Base-by-base conservation (phyloP, 2,329 filamentous ascomycete genomes). In the Septoria linicola region DNA sequence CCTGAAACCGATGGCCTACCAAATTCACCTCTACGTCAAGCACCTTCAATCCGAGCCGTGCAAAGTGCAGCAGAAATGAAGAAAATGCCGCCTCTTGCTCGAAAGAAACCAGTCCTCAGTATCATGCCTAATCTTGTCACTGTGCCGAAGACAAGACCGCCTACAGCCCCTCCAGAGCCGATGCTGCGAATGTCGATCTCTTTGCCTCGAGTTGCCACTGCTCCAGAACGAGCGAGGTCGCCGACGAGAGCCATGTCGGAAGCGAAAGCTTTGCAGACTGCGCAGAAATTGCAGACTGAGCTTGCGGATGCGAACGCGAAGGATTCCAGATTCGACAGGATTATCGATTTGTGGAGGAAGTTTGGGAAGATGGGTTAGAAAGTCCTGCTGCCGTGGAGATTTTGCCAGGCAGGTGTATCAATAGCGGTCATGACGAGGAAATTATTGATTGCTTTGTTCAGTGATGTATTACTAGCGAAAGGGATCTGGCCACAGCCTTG, bases 311-410 rank as follows among this genome's bases (percentile, higher is more conserved):
- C 6, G 17, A 20, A 21, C 3, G 11, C 14, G 10, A 34, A 34
- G 13, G 34, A 20, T 10, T 27, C 23, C 11, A 25, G 19, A 5
- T 37, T 40, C 1, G 13, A 30, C 34, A 47, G 31, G 21, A 47
- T 47, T 8, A 37, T 31, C 23, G 44, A 40, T 17, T 11, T 47
- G 16, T 47, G 44, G 44, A 47, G 20, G 13, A 40, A 16, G 17
- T 7, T 47, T 37, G 34, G 44, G n/a, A 47, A 10, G 23, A 10
- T 27, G 5, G 23, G 23, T 5, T 27, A 27, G 23, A 10, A 27
- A 27, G 23, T n/a, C n/a, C n/a, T n/a, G n/a, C n/a, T n/a, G n/a
- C n/a, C n/a, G n/a, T n/a, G n/a, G n/a, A n/a, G n/a, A n/a, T n/a
- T n/a, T n/a, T n/a, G n/a, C n/a, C n/a, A n/a, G n/a, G n/a, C n/a